A percentile compares a stretch with the other conserved stretches of the same genome.
Conservation (phyloP, 2,329 filamentous ascomycete genomes). For the Zymoseptoria tritici region DNA sequence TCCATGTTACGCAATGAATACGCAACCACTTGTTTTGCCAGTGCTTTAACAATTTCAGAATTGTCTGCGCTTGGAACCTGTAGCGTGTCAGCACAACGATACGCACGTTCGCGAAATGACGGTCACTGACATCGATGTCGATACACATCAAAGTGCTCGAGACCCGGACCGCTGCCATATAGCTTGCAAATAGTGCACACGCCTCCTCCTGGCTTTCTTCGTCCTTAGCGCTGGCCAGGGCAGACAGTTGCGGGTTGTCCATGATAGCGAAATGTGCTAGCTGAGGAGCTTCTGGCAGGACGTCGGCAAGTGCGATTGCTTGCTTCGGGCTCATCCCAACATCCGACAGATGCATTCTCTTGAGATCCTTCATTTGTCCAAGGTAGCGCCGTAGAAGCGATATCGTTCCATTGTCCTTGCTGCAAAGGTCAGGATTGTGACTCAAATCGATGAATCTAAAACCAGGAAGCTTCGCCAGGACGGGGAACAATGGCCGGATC, state of each 20-base stretch:
- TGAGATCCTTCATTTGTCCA: conserved; percentile 68
- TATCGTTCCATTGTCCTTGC: conserved; percentile 37
- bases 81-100: conserved; percentile 3
- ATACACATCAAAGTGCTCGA: conserved; percentile 79
- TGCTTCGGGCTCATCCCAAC: conserved; percentile 80
- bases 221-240: conserved; percentile 65
- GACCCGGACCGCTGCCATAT: conserved; percentile 79
- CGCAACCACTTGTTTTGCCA: conserved; percentile 89
- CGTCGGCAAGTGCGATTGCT: conserved; percentile 82
- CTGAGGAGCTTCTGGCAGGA: conserved; percentile 72
- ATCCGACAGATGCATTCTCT: conserved; percentile 78
- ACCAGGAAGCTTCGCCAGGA: conserved; percentile 59
- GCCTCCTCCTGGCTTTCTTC: conserved; percentile 85
- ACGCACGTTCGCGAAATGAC: neutral
- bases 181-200: conserved; percentile 83
- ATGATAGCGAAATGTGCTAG: conserved; percentile 82
- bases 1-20: conserved; percentile 93
- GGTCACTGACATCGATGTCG: conserved; percentile 63
- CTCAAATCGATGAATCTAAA: conserved; percentile 89
- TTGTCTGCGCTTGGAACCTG: conserved; percentile 64
- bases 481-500: conserved; percentile 67
- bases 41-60: conserved; percentile 84
- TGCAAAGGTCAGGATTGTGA: conserved; percentile 70
- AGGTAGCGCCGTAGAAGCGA: conserved; percentile 70
- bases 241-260: conserved; percentile 66